Conservation (phyloP, 1,284 basidiomycete species). For the Tylopilus microsporus region DNA sequence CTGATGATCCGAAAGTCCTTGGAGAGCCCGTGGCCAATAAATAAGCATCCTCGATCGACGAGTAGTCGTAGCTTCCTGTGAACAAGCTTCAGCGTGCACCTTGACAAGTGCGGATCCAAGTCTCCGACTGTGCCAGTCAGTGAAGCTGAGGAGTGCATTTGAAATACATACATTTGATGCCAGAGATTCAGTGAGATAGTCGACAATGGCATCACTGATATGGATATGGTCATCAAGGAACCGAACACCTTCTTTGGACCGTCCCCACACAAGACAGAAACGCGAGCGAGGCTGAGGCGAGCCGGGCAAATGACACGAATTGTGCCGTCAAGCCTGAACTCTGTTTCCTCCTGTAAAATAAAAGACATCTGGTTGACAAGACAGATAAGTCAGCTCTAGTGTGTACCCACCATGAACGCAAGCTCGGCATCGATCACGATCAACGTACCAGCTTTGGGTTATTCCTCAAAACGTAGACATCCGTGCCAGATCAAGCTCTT, state of each 20-base stretch:
- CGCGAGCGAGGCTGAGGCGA: slow-evolving; percentile 86
- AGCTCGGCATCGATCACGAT: slow-evolving; percentile 98
- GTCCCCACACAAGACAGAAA: slow-evolving; percentile 88
- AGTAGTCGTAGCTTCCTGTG: slow-evolving; percentile 97
- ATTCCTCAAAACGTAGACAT: slow-evolving; percentile 66
- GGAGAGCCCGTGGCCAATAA: slow-evolving; percentile 97
- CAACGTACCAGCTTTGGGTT: slow-evolving; percentile 81
- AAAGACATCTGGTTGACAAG: background rate
- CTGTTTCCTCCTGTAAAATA: slow-evolving; percentile 76
- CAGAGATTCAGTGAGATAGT: slow-evolving; percentile 96
- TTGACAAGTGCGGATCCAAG: slow-evolving; percentile 79
- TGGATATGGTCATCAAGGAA: slow-evolving; percentile 99
- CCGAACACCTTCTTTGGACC: slow-evolving; percentile 76
- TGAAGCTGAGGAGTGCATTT: background rate
- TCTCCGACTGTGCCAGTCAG: slow-evolving; percentile 67
- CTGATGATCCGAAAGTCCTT: slow-evolving; percentile 99
- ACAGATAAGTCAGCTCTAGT: background rate
- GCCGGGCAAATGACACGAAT: slow-evolving; percentile 90
- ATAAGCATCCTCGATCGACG: slow-evolving; percentile 93
- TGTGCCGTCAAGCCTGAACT: slow-evolving; percentile 91
- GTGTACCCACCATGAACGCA: slow-evolving; percentile 71
- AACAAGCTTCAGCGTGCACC: slow-evolving; percentile 88
- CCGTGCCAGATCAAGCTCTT: slow-evolving; percentile 72
- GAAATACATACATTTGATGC: slow-evolving; percentile 74
- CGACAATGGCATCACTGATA: slow-evolving; percentile 90